phyloP scores from a whole-genome alignment of 306 rosid genomes.

The Vicia villosa region DNA sequence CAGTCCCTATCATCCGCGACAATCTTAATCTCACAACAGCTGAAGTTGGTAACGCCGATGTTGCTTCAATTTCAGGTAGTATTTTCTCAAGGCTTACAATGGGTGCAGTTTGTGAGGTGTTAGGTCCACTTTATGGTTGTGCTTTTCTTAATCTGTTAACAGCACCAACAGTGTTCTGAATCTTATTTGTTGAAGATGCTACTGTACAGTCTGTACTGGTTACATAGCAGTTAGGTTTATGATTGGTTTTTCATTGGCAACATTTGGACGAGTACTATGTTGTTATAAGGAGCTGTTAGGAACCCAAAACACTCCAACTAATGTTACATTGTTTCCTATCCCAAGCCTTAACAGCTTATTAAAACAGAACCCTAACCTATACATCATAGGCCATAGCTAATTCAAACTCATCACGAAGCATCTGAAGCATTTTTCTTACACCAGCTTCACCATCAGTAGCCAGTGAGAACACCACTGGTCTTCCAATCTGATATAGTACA shows the following conservation, averaged over 20 bases:
- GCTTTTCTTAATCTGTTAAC: slow-evolving; percentile 67
- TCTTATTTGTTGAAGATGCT: slow-evolving; percentile 63
- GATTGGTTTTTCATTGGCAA: slow-evolving; percentile 82
- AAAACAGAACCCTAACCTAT: too few relatives aligned
- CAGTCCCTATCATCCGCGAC: slow-evolving; percentile 70
- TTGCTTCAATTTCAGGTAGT: slow-evolving; percentile 78
- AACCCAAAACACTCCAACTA: too few relatives aligned
- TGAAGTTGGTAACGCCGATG: slow-evolving; percentile 87
- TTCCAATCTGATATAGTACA: slow-evolving; percentile 66
- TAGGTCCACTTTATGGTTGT: slow-evolving; percentile 80
- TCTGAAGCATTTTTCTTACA: slow-evolving; percentile 45
- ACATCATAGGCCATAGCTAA: slow-evolving; percentile 87
- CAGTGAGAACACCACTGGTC: slow-evolving; percentile 83
- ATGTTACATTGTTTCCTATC: too few relatives aligned
- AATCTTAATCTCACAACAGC: slow-evolving; percentile 71
- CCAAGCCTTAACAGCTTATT: too few relatives aligned
- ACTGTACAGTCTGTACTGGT: too few relatives aligned
- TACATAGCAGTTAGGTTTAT: slow-evolving; percentile 68
- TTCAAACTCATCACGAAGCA: slow-evolving; percentile 81
- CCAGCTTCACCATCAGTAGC: slow-evolving; percentile 77
- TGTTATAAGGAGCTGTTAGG: too few relatives aligned
- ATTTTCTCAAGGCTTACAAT: slow-evolving; percentile 77
- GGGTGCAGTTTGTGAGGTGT: slow-evolving; percentile 78
- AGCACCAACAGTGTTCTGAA: slow-evolving; percentile 74
- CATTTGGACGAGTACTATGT: too few relatives aligned